Percentiles rank a stretch among this genome's conserved stretches.
Evolutionary conservation across 225 moss, liverwort and hornwort genomes (phyloP).

Genomic region (Marchantia polymorpha): DNA sequence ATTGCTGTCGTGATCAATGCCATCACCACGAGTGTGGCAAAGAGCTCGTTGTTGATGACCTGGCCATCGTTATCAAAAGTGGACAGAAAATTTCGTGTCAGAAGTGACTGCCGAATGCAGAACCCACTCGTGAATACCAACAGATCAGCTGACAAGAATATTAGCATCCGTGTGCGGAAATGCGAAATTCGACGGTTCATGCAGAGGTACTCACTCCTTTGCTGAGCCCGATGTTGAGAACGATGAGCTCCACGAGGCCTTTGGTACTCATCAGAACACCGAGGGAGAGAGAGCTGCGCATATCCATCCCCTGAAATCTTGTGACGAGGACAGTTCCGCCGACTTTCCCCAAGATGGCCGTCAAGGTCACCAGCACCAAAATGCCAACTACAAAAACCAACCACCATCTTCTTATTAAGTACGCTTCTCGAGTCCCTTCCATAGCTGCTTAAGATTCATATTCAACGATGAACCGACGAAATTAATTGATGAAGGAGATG

Average conservation of each 20-base stretch:
- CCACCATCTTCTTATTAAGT: too few species aligned
- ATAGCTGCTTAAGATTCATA: background rate
- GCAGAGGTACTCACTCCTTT: constrained; percentile 50
- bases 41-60: constrained; percentile 70
- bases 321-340: constrained; percentile 45
- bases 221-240: constrained; percentile 75
- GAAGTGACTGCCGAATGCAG: background rate
- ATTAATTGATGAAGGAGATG: background rate
- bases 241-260: constrained; percentile 77
- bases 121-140: background rate
- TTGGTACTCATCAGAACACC: constrained; percentile 86
- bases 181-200: background rate
- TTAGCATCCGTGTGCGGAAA: too few species aligned
- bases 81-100: background rate
- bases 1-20: constrained; percentile 61
- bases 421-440: background rate
- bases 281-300: constrained; percentile 43
- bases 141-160: too few species aligned
- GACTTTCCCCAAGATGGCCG: constrained; percentile 64
- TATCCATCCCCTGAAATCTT: constrained; percentile 46
- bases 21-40: constrained; percentile 73
- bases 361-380: constrained; percentile 52
- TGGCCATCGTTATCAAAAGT: constrained; percentile 17
- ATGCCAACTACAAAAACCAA: constrained; percentile 48
- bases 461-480: background rate